Evolutionary conservation across 495 filamentous ascomycete species (phyloP).

Genomic region (Durotheca rogersii): DNA sequence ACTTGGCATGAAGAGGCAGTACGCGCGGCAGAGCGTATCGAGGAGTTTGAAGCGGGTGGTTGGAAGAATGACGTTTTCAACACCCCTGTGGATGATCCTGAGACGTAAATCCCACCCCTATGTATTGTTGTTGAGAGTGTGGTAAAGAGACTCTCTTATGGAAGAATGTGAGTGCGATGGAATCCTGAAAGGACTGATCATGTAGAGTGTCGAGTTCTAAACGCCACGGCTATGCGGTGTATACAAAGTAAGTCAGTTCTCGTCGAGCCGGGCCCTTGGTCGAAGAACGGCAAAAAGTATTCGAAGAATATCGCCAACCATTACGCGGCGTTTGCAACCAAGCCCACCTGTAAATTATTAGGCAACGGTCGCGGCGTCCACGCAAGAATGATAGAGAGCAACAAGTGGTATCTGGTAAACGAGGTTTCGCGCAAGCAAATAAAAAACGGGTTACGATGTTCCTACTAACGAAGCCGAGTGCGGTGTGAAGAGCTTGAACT

Average conservation of each 20-base stretch:
- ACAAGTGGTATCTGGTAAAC: not conserved
- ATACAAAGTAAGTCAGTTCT: not conserved
- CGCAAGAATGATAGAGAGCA: not conserved
- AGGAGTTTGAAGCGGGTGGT: constrained; percentile 63
- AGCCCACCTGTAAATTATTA: not conserved
- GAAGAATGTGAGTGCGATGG: not conserved
- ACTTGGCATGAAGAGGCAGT: constrained; percentile 79
- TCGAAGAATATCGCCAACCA: no score
- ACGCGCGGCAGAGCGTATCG: constrained; percentile 61
- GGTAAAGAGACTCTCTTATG: constrained; percentile 62
- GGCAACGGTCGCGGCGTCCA: not conserved
- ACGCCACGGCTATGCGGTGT: no score
- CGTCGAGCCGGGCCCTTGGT: not conserved
- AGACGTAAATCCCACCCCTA: no score
- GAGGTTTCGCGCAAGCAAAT: not conserved
- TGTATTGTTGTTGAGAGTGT: no score
- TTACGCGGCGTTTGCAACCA: no score
- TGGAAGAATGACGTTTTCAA: constrained; percentile 91
- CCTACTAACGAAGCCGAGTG: no score
- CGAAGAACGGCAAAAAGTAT: no score
- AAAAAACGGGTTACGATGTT: not conserved
- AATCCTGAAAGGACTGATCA: not conserved
- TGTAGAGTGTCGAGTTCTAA: not conserved
- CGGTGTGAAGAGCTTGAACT: no score
- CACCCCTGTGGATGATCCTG: constrained; percentile 44